Conservation (phyloP, 2,329 filamentous ascomycete species). For the Aureobasidium namibiae region DNA sequence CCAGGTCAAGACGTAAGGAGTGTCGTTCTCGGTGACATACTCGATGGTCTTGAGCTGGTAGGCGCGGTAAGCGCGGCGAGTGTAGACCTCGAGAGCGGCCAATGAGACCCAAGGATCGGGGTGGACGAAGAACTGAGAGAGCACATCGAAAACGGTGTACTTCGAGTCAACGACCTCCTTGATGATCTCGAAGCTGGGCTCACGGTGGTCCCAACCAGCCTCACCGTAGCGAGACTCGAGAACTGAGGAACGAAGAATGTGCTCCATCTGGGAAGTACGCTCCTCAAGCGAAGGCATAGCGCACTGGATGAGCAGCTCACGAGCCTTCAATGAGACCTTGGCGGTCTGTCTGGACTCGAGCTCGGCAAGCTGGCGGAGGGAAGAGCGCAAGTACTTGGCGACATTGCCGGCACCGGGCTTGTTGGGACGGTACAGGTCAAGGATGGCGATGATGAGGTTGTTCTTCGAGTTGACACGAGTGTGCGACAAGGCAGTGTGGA, state of each 20-base stretch:
- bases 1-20: constrained; percentile 79
- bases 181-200: constrained; percentile 81
- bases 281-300: constrained; percentile 94
- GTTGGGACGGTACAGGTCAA: constrained; percentile 92
- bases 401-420: constrained; percentile 84
- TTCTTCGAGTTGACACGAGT: constrained; percentile 90
- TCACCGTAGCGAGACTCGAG: constrained; percentile 96
- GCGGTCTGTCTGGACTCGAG: constrained; percentile 78
- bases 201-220: constrained; percentile 90
- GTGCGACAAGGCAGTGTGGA: constrained; percentile 87
- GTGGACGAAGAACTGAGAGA: constrained; percentile 92
- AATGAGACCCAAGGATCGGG: constrained; percentile 89
- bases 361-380: constrained; percentile 80
- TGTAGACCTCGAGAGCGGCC: constrained; percentile 90
- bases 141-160: constrained; percentile 94
- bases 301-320: constrained; percentile 95
- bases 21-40: constrained; percentile 71
- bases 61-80: constrained; percentile 91
- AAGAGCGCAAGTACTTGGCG: constrained; percentile 74
- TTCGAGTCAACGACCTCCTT: constrained; percentile 98
- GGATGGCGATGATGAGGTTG: constrained; percentile 79
- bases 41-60: constrained; percentile 85
- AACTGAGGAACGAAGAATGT: constrained; percentile 91
- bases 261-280: constrained; percentile 93
- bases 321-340: constrained; percentile 94